Percentiles rank a stretch among this genome's conserved stretches.
phyloP scores from a whole-genome alignment of 805 yeast genomes.

The Cyberlindnera suaveolens region DNA sequence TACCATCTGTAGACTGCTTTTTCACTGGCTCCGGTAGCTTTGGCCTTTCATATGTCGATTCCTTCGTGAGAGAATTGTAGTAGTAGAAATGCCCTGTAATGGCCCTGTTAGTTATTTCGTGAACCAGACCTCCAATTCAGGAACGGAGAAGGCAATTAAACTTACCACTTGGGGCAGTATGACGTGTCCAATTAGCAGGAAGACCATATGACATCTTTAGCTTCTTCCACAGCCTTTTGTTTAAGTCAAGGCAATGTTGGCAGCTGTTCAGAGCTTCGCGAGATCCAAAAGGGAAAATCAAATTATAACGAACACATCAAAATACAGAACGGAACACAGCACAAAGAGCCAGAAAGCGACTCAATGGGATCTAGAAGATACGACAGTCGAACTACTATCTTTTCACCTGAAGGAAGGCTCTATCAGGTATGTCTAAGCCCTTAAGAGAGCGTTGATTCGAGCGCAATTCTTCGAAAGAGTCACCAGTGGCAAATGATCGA shows the following conservation, averaged over 20 bases:
- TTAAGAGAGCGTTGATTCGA: not conserved
- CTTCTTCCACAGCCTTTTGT: too few species aligned
- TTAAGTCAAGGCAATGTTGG: too few species aligned
- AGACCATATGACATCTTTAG: not conserved
- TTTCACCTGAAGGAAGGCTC: constrained; percentile 97
- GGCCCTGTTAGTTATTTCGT: not conserved
- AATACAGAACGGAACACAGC: not conserved
- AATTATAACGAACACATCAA: not conserved
- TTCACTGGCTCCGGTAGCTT: not conserved
- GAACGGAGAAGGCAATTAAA: not conserved
- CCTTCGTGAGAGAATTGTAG: constrained; percentile 30
- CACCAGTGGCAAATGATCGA: not conserved
- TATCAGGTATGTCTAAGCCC: constrained; percentile 58
- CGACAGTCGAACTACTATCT: constrained; percentile 97
- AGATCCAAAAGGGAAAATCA: not conserved
- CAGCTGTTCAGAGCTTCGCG: too few species aligned
- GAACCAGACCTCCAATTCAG: not conserved
- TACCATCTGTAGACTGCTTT: not conserved
- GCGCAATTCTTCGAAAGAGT: not conserved
- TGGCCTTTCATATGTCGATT: constrained; percentile 35
- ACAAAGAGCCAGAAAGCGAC: not conserved
- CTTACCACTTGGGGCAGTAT: not conserved
- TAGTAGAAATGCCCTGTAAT: constrained; percentile 29
- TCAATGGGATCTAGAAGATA: constrained; percentile 85
- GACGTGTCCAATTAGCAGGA: not conserved